phyloP scores from a whole-genome alignment of 805 yeast species.

The Candida xiaguanensis region DNA sequence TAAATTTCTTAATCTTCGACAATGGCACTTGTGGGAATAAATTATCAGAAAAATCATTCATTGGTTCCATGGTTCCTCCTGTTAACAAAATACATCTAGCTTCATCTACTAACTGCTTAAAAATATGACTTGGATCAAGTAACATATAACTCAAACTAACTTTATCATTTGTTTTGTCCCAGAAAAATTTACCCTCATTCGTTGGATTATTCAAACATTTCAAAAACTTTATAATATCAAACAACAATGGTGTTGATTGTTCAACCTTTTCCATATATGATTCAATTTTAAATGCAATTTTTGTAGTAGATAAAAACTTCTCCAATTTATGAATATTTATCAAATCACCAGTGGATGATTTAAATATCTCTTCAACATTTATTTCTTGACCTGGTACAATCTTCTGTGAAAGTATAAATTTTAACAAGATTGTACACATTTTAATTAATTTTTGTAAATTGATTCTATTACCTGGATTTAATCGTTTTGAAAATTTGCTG shows the following conservation, averaged over 20 bases:
- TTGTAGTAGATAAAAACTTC: conserved; percentile 59
- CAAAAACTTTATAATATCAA: conserved; percentile 63
- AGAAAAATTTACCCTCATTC: conserved; percentile 74
- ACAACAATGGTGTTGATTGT: conserved; percentile 53
- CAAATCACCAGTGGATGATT: conserved; percentile 60
- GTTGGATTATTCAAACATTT: conserved; percentile 68
- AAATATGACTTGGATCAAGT: conserved; percentile 72
- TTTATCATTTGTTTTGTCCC: conserved; percentile 38
- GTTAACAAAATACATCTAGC: conserved; percentile 73
- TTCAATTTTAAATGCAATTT: conserved; percentile 82
- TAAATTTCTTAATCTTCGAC: conserved; percentile 46
- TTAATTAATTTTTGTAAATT: conserved; percentile 62
- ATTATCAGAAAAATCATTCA: conserved; percentile 61
- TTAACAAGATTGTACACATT: conserved; percentile 48
- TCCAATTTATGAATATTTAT: conserved; percentile 68
- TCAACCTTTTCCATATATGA: conserved; percentile 47
- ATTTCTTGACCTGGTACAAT: conserved; percentile 54
- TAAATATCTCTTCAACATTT: conserved; percentile 49
- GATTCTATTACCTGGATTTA: conserved; percentile 70
- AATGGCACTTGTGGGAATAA: conserved; percentile 54
- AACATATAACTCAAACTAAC: conserved; percentile 61
- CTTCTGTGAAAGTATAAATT: conserved; percentile 37
- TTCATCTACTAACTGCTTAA: conserved; percentile 60
- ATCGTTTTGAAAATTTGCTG: conserved; percentile 54
- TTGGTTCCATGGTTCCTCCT: conserved; percentile 96